Base-by-base conservation (phyloP, 495 filamentous ascomycete species). In the Letharia columbiana region DNA sequence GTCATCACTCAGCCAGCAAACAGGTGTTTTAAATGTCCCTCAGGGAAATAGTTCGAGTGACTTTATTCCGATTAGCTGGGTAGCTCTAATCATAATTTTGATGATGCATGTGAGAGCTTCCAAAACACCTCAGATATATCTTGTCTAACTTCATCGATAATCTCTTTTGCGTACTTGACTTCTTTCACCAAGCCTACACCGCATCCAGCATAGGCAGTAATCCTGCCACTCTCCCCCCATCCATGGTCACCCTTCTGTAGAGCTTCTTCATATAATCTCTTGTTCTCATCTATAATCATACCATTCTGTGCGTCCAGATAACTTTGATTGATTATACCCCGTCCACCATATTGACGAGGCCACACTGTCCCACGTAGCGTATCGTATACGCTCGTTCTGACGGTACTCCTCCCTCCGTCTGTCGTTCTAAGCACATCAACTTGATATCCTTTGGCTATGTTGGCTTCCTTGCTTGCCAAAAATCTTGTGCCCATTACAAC, bases 401-500 rank as follows among this genome's bases (percentile, higher is more conserved):
- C 78, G 0, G 88, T 91, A 35, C 56, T 81, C n/a, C 76, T 70
- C 4, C 85, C 89, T 0, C 89, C 90, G 73, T 92, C 88, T 1
- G 66, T 77, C 9, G 82, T 80, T 5, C 77, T 68, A 2, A 91
- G 50, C 9, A 91, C 76, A 56, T 83, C 82, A 39, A 83, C 69
- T 67, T 78, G 82, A 64, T 86, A 87, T 8, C 81, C 84, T 40
- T 77, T 75, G 0, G 82, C 75, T 5, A 89, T 81, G 20, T 75
- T 75, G 4, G 86, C 83, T 71, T 91, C 89, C 0, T 68, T 67
- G 0, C 84, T 74, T 11, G 85, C 82, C 31, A 90, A 79, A 69
- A 89, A 86, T 64, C 86, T 78, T 13, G 89, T 93, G 8, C 90
- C 90, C 74, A 92, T 77, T 5, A 85, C 87, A 15, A 78, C 83